These are phyloP conservation scores for Phialophora macrospora DNA, from an alignment of 2,329 filamentous ascomycete species.

Conservation along the genomic window DNA sequence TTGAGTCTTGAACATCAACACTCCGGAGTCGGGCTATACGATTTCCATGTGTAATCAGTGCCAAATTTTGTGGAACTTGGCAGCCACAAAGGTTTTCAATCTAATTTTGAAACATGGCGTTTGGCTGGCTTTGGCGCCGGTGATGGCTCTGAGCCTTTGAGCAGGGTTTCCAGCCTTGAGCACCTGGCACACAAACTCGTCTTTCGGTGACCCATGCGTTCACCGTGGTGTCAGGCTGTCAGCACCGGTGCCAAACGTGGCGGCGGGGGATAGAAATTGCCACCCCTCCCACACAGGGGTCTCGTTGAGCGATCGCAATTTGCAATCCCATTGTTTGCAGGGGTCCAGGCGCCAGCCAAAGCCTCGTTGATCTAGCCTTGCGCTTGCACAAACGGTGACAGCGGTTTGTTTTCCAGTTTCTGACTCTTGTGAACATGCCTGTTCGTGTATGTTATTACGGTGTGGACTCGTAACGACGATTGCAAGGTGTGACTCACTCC, in stretches of 20 bases:
- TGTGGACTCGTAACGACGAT: background rate
- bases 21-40: background rate
- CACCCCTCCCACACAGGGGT: conserved; percentile 10
- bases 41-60: background rate
- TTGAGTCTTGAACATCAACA: background rate
- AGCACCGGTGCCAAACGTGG: conserved; percentile 22
- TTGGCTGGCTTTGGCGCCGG: background rate
- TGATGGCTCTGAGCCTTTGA: background rate
- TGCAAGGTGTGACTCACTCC: background rate
- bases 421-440: background rate
- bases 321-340: conserved; percentile 21
- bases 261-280: conserved; percentile 24
- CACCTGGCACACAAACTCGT: background rate
- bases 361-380: conserved; percentile 17
- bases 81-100: conserved; percentile 6
- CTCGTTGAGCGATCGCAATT: conserved; percentile 14
- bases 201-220: conserved; percentile 9
- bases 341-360: conserved; percentile 17
- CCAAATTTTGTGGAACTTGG: background rate
- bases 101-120: conserved; percentile 16
- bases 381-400: conserved; percentile 4
- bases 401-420: background rate
- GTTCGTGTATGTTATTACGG: background rate
- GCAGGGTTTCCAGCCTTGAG: conserved; percentile 16
- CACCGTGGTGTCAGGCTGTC: conserved; percentile 7